Percentiles rank a stretch among this genome's conserved stretches.
Conservation (phyloP, 2,329 filamentous ascomycete species). For the Fusarium compactum region DNA sequence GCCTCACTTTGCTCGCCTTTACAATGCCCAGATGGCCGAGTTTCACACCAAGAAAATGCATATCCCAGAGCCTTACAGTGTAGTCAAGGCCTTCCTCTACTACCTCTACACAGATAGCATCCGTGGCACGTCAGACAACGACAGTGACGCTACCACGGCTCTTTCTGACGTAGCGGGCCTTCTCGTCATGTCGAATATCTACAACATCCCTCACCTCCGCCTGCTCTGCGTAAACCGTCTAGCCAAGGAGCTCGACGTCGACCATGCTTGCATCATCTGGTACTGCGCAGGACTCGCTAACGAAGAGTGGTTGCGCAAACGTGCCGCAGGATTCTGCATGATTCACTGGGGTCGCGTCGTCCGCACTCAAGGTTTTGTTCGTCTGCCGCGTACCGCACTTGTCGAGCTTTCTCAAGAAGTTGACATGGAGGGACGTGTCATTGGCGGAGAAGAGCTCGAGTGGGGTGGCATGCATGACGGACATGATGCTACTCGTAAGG, state of each 20-base stretch:
- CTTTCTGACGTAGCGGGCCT: slow-evolving; percentile 91
- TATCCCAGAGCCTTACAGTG: slow-evolving; percentile 94
- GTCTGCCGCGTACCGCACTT: slow-evolving; percentile 80
- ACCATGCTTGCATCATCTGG: slow-evolving; percentile 96
- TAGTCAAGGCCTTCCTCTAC: slow-evolving; percentile 94
- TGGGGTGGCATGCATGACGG: slow-evolving; percentile 62
- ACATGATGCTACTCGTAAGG: slow-evolving; percentile 62
- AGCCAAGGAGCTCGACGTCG: slow-evolving; percentile 90
- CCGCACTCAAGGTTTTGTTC: slow-evolving; percentile 86
- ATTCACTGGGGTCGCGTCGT: slow-evolving; percentile 96
- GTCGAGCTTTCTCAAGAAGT: slow-evolving; percentile 95
- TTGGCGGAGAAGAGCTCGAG: slow-evolving; percentile 86
- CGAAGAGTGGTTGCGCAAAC: slow-evolving; percentile 92
- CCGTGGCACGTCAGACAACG: slow-evolving; percentile 62
- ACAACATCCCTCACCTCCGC: slow-evolving; percentile 94
- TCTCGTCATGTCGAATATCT: slow-evolving; percentile 97
- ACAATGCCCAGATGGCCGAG: slow-evolving; percentile 94
- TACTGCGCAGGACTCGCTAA: slow-evolving; percentile 90
- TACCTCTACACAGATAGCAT: slow-evolving; percentile 98
- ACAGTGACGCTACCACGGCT: slow-evolving; percentile 78
- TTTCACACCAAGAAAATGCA: slow-evolving; percentile 98
- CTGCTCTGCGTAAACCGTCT: slow-evolving; percentile 92
- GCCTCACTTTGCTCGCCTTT: slow-evolving; percentile 95
- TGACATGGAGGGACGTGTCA: slow-evolving; percentile 89
- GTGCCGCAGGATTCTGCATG: slow-evolving; percentile 89